Conservation (phyloP, 192 early-diverging fungal genomes). For the Helicostylum pulchrum region DNA sequence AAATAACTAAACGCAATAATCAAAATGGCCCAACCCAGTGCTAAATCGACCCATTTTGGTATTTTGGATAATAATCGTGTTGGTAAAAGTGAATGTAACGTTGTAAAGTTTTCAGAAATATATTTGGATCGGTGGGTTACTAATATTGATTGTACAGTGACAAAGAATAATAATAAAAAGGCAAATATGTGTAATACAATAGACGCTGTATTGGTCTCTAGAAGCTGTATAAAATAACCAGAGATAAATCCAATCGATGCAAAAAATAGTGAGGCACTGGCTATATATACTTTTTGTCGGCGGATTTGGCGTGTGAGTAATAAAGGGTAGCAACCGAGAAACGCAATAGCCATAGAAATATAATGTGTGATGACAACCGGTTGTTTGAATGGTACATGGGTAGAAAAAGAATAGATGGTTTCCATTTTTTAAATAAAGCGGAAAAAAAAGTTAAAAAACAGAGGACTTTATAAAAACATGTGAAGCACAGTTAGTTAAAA, state of each 20-base stretch:
- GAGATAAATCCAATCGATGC: conserved; percentile 14
- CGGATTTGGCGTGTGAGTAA: conserved; percentile 35
- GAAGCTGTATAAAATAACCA: conserved; percentile 1
- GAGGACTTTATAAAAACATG: not conserved
- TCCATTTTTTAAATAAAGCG: conserved; percentile 15
- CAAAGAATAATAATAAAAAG: conserved; percentile 7
- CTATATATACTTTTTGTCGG: conserved; percentile 3
- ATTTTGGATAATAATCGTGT: conserved; percentile 1
- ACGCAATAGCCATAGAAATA: conserved; percentile 40
- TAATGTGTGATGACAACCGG: conserved; percentile 45
- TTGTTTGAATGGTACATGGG: conserved; percentile 28
- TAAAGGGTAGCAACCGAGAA: conserved; percentile 38
- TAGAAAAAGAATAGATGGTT: conserved; percentile 17
- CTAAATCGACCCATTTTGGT: conserved; percentile 1
- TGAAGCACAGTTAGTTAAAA: not conserved
- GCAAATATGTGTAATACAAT: not conserved
- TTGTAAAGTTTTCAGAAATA: not conserved
- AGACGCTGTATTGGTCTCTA: not conserved
- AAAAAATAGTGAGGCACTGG: not conserved
- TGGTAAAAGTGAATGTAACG: not conserved
- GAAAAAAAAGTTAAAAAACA: conserved; percentile 3
- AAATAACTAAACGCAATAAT: conserved; percentile 14
- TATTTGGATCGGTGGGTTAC: not conserved
- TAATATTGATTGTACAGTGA: conserved; percentile 1
- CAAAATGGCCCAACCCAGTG: conserved; percentile 13